Conservation (phyloP, 257 asterid genomes). For the Solanum sparsipilum region DNA sequence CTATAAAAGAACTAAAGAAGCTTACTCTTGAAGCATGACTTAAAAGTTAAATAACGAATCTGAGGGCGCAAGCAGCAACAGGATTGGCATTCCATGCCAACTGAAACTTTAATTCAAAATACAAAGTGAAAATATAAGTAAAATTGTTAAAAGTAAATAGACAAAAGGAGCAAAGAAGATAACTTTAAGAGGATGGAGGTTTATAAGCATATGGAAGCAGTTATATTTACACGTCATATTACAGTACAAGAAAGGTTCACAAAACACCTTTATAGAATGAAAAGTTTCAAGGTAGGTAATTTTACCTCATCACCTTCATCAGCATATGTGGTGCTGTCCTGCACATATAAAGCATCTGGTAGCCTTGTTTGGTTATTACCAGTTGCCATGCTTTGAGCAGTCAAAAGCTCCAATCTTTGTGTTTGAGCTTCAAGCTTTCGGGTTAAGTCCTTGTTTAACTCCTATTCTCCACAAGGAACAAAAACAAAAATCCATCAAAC, state of each 20-base stretch:
- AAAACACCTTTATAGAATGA: not conserved
- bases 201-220: not conserved
- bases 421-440: slow-evolving; percentile 91
- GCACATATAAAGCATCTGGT: slow-evolving; percentile 27
- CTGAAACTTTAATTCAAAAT: not conserved
- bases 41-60: not conserved
- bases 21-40: not conserved
- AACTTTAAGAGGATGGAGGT: not conserved
- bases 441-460: slow-evolving; percentile 67
- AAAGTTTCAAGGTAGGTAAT: not conserved
- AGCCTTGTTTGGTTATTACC: slow-evolving; percentile 43
- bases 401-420: slow-evolving; percentile 86
- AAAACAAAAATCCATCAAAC: not conserved
- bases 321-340: slow-evolving; percentile 40
- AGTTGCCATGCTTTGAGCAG: slow-evolving; percentile 71
- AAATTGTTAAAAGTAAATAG: not conserved
- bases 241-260: not conserved
- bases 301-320: slow-evolving; percentile 99
- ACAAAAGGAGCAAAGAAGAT: not conserved
- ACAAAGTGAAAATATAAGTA: not conserved
- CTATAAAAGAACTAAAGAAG: not conserved
- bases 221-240: not conserved
- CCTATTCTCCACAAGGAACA: slow-evolving; percentile 36
- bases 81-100: not conserved
- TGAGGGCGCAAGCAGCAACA: not conserved